Base-by-base conservation (phyloP, 768 basidiomycete genomes). In the Infundibulicybe gibba region DNA sequence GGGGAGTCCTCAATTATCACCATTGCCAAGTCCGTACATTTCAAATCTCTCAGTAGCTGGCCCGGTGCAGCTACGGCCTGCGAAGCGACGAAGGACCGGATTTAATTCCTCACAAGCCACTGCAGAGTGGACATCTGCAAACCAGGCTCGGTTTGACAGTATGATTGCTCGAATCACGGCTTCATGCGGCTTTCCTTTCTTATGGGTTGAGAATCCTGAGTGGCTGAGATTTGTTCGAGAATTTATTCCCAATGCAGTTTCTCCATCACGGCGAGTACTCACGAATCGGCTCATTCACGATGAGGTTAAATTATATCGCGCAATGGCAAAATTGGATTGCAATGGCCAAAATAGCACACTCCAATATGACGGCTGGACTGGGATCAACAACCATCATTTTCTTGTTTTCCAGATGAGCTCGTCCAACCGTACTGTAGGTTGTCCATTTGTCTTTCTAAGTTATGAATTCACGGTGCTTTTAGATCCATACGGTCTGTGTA, bases 401-500 rank as follows among this genome's bases (percentile, higher is more conserved):
- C n/a, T 65, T 43, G 60, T 48, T 14, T 62, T 64, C 16, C 59
- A 61, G 55, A 48, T 61, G n/a, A n/a, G n/a, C n/a, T n/a, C n/a
- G n/a, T n/a, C n/a, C n/a, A n/a, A n/a, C n/a, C n/a, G n/a, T n/a
- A n/a, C n/a, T n/a, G n/a, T n/a, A n/a, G n/a, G n/a, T n/a, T n/a
- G n/a, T n/a, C n/a, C n/a, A n/a, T n/a, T n/a, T n/a, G n/a, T n/a
- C n/a, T n/a, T n/a, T n/a, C n/a, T n/a, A n/a, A n/a, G n/a, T n/a
- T n/a, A n/a, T n/a, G n/a, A n/a, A n/a, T n/a, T n/a, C n/a, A n/a
- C n/a, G n/a, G n/a, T n/a, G n/a, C n/a, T n/a, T n/a, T n/a, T 41
- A 69, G 65, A 34, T 66, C 3, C 55, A 62, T 47, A 64, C 64
- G 5, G 54, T 71, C 13, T 40, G 39, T 1, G 63, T 69, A 16